A percentile compares a stretch with the other conserved stretches of the same genome.
Conservation (phyloP, 331 rosid species). For the Malus hybrid region DNA sequence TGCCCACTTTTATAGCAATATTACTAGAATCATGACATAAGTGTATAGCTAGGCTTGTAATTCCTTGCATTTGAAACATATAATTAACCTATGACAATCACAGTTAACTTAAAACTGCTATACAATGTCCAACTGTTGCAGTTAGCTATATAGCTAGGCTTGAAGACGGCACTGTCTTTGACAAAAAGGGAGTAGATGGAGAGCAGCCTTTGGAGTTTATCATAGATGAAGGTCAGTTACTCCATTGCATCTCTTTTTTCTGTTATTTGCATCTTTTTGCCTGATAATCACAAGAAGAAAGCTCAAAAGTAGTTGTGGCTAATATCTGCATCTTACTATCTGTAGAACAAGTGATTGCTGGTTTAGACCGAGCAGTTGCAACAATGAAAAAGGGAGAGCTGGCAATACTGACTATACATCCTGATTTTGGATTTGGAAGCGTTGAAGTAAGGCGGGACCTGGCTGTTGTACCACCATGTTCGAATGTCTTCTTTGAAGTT, state of each 20-base stretch:
- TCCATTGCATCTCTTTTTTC: neutral
- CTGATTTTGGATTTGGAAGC: conserved; percentile 62
- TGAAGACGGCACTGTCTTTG: conserved; percentile 63
- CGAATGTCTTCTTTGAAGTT: conserved; percentile 45
- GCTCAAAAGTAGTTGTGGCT: conserved; percentile 6
- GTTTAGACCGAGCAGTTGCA: conserved; percentile 56
- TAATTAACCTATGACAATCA: neutral
- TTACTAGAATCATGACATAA: neutral
- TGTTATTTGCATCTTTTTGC: neutral
- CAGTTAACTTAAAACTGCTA: neutral
- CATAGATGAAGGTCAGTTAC: conserved; percentile 57
- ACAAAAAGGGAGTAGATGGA: conserved; percentile 52
- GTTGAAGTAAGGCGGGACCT: conserved; percentile 42
- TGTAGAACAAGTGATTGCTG: conserved; percentile 59
- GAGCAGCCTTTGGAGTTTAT: conserved; percentile 41
- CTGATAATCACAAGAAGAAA: conserved; percentile 1
- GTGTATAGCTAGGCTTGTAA: neutral
- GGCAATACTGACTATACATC: conserved; percentile 50
- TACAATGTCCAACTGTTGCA: conserved; percentile 17
- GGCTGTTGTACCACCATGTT: conserved; percentile 40
- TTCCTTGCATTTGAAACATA: neutral
- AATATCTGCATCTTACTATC: conserved; percentile 6
- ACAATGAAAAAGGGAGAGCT: conserved; percentile 70
- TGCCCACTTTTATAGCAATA: neutral
- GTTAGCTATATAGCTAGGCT: conserved; percentile 49